Percentiles rank a stretch among this genome's conserved stretches.
phyloP scores from a whole-genome alignment of 208 protist species.

The Phytomonas francai region DNA sequence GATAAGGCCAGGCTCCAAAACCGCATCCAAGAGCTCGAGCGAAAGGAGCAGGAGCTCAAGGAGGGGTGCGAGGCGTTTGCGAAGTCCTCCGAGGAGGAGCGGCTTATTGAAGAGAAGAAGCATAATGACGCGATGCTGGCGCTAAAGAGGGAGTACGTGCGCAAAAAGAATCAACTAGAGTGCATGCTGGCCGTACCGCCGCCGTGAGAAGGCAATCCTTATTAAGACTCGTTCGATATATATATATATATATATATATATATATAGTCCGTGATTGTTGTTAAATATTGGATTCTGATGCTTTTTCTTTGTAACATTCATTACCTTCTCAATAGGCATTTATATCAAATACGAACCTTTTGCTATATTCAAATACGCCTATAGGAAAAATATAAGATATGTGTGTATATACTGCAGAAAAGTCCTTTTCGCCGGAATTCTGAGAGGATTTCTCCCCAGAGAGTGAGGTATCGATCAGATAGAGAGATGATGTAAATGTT shows the following conservation, averaged over 20 bases:
- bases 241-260: neutral
- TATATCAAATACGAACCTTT: neutral
- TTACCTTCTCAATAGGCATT: neutral
- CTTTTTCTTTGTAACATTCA: neutral
- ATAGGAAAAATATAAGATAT: neutral
- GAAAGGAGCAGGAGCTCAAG: slow-evolving; percentile 58
- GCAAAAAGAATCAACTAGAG: slow-evolving; percentile 77
- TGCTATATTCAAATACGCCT: neutral
- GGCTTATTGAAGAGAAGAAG: slow-evolving; percentile 71
- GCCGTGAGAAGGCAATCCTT: neutral
- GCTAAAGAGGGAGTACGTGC: slow-evolving; percentile 69
- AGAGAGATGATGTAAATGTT: neutral
- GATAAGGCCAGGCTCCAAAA: slow-evolving; percentile 41
- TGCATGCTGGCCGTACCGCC: slow-evolving; percentile 53
- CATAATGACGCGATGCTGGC: slow-evolving; percentile 63
- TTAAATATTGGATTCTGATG: neutral
- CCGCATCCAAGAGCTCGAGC: slow-evolving; percentile 34
- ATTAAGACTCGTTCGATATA: neutral
- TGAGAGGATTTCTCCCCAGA: neutral
- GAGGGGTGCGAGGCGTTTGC: slow-evolving; percentile 58
- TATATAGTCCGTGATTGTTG: neutral
- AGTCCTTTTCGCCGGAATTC: neutral
- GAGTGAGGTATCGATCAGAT: neutral
- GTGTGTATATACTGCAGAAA: neutral
- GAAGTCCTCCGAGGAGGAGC: slow-evolving; percentile 57